These are phyloP conservation scores for Pichia heedii DNA, from an alignment of 805 yeast genomes.

Conservation along the genomic window DNA sequence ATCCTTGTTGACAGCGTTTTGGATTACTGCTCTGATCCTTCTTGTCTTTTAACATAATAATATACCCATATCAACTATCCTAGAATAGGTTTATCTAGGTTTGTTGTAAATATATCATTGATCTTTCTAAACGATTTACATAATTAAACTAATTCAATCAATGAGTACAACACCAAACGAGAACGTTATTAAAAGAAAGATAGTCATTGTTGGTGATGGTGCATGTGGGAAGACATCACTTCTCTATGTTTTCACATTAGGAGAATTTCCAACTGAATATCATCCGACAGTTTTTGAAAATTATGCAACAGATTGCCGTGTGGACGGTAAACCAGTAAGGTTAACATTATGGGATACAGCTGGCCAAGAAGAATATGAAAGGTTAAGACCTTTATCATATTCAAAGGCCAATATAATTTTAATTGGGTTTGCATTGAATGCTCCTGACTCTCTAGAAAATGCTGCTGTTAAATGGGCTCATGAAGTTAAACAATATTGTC, in stretches of 20 bases:
- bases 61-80: too few species aligned
- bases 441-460: slow-evolving; percentile 75
- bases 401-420: slow-evolving; percentile 79
- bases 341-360: slow-evolving; percentile 94
- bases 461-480: slow-evolving; percentile 82
- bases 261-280: slow-evolving; percentile 86
- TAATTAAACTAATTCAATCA: neutral
- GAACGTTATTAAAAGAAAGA: slow-evolving; percentile 49
- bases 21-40: too few species aligned
- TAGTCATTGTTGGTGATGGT: slow-evolving; percentile 91
- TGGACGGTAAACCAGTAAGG: slow-evolving; percentile 87
- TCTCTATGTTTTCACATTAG: slow-evolving; percentile 83
- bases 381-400: slow-evolving; percentile 81
- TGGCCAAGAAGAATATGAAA: slow-evolving; percentile 92
- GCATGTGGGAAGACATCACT: slow-evolving; percentile 92
- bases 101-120: too few species aligned
- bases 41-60: too few species aligned
- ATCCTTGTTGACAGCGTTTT: too few species aligned
- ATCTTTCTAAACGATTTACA: too few species aligned
- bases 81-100: too few species aligned
- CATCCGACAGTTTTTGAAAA: slow-evolving; percentile 94
- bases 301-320: slow-evolving; percentile 88
- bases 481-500: slow-evolving; percentile 75
- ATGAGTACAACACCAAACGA: slow-evolving; percentile 7
- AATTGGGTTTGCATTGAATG: slow-evolving; percentile 79